Conservation (phyloP, 1,284 basidiomycete species). For the Rhizoctonia solani region DNA sequence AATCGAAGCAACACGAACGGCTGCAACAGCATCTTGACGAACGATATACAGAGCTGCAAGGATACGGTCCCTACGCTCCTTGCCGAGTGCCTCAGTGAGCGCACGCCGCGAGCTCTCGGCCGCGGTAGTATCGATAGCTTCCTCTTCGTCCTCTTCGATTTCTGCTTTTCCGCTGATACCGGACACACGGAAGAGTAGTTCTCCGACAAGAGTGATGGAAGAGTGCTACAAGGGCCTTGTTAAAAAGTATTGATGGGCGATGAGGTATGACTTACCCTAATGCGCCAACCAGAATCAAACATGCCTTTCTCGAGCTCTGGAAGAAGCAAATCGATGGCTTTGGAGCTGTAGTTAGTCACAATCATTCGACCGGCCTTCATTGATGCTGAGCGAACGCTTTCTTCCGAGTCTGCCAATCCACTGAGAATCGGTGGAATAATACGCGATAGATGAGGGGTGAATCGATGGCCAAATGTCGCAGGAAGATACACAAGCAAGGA, state of each 20-base stretch:
- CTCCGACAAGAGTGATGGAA: constrained; percentile 94
- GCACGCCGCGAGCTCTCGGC: constrained; percentile 83
- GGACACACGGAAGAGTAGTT: constrained; percentile 96
- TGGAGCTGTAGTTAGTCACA: constrained; percentile 90
- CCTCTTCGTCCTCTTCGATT: constrained; percentile 76
- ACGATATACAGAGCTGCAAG: constrained; percentile 91
- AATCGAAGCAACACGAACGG: constrained; percentile 89
- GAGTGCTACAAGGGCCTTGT: constrained; percentile 68
- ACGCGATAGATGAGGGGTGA: constrained; percentile 93
- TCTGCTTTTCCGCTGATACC: constrained; percentile 93
- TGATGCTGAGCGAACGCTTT: constrained; percentile 93
- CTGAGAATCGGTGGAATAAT: constrained; percentile 93
- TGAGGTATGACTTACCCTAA: constrained; percentile 69
- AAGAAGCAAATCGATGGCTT: constrained; percentile 91
- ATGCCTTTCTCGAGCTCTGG: constrained; percentile 95
- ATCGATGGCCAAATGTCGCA: constrained; percentile 93
- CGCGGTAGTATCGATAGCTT: constrained; percentile 60
- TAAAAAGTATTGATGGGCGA: constrained; percentile 31
- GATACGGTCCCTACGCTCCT: constrained; percentile 88
- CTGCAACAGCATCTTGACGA: constrained; percentile 89
- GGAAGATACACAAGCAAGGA: constrained; percentile 96
- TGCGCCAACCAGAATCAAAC: constrained; percentile 95
- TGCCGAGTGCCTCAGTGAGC: constrained; percentile 85
- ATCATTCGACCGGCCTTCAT: constrained; percentile 99
- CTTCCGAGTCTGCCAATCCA: constrained; percentile 91